A percentile compares a stretch with the other conserved stretches of the same genome.
phyloP scores from a whole-genome alignment of 345 rosid species.

The Citrus maxima region DNA sequence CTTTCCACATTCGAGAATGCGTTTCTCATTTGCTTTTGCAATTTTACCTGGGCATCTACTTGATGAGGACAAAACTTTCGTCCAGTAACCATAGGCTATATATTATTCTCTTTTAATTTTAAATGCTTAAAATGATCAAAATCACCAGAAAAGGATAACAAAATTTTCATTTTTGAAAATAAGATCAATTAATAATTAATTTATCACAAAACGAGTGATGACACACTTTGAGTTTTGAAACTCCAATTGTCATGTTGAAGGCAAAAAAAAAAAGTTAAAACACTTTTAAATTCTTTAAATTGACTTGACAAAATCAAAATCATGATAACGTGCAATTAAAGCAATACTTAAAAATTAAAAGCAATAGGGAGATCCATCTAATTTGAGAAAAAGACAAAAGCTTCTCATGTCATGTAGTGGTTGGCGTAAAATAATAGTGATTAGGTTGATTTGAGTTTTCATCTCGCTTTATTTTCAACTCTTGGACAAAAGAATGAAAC shows the following conservation, averaged over 20 bases:
- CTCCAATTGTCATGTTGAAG: neutral
- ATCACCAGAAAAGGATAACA: neutral
- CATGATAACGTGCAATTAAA: neutral
- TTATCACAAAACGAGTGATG: neutral
- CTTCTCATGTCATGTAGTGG: neutral
- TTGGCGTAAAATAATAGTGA: neutral
- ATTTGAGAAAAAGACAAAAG: neutral
- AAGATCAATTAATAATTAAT: neutral
- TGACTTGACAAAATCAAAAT: neutral
- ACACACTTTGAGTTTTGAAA: neutral
- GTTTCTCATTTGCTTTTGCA: neutral
- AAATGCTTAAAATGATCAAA: neutral
- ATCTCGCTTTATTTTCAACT: neutral
- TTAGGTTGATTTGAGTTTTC: neutral
- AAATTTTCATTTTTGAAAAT: neutral
- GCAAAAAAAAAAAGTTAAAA: neutral
- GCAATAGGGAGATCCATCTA: neutral
- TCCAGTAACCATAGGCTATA: neutral
- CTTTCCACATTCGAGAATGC: conserved; percentile 1
- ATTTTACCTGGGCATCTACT: neutral
- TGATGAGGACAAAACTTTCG: neutral
- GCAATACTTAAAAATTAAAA: neutral
- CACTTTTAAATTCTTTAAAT: neutral
- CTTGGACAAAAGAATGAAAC: neutral
- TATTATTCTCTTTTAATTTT: neutral